phyloP scores from a whole-genome alignment of 2,329 filamentous ascomycete genomes.

The Diaporthe batatas region DNA sequence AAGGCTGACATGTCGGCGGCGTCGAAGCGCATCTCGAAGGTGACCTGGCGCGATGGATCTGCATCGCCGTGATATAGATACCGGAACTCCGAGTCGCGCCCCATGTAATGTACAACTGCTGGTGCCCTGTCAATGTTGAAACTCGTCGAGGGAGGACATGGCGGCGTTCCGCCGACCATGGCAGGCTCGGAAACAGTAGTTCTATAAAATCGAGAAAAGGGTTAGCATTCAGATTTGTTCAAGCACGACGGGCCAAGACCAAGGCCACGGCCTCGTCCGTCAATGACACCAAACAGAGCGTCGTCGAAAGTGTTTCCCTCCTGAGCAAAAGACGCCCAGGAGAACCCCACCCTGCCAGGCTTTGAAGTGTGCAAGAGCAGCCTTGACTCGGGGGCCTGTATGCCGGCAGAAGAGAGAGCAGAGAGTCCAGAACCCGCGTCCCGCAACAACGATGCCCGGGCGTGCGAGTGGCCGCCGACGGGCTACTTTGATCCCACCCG shows the following conservation, averaged over 20 bases:
- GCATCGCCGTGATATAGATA: neutral
- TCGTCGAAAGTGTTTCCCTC: neutral
- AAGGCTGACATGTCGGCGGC: neutral
- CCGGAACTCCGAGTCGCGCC: neutral
- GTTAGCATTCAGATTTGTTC: neutral
- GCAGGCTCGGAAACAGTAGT: neutral
- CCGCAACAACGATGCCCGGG: neutral
- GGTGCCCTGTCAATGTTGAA: neutral
- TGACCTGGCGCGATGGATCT: neutral
- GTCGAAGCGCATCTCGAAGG: neutral
- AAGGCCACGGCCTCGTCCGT: no score
- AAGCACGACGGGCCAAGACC: neutral
- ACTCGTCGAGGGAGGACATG: neutral
- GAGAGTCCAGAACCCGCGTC: neutral
- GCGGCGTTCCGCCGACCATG: neutral
- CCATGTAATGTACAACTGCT: neutral
- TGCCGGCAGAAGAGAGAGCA: neutral
- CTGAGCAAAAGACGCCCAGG: neutral
- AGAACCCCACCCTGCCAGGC: neutral
- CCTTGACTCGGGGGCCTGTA: neutral
- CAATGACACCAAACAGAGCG: neutral
- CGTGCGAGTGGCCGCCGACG: neutral
- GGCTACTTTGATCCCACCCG: neutral
- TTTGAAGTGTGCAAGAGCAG: neutral
- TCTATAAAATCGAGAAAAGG: neutral